Evolutionary conservation across 768 basidiomycete species (phyloP), one percentile per base, ranked within the genome.

Genomic region (Pleurotus tuoliensis): DNA sequence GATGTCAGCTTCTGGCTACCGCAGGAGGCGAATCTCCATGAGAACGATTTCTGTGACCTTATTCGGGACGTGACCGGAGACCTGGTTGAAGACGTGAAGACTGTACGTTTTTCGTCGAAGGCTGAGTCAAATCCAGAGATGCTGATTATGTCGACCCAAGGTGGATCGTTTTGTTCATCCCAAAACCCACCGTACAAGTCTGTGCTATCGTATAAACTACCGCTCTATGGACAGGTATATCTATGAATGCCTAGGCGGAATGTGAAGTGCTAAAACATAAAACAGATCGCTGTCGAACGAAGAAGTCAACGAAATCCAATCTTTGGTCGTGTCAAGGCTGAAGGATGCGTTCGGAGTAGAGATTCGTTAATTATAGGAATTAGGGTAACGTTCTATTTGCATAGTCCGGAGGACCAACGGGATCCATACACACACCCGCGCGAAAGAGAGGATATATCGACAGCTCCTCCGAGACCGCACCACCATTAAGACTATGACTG

Each of bases 41-140:
- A 98, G 62, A 98, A 98, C 66, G 97, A 99, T 69, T 91, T 98
- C 66, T 98, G 92, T 66, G 97, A 99, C 65, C 78, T 95, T 41
- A 91, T 99, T 12, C 79, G 97, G 52, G 95, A 97, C 62, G 82
- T 90, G 5, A 94, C 91, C 3, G 96, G 96, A 3, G 95, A 98
- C 67, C 63, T 96, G 59, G 93, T 89, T 0, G 96, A 98, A 69
- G 88, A 90, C 60, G 95, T 98, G 9, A 82, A 88, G 67, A 77
- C 87, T 76, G 97, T 91, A 63, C 64, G 82, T 67, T 30, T 30
- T 12, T n/a, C 11, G 11, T 20, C 39, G 11, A 43, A 12, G 18
- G 5, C 41, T 5, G 5, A 13, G 4, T 12, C n/a, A 40, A 15
- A 25, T 16, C 5, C 24, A 16, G 24, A 24, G 24, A 22, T 20